Conservation (phyloP, 2,329 filamentous ascomycete species). For the Cytospora mali region DNA sequence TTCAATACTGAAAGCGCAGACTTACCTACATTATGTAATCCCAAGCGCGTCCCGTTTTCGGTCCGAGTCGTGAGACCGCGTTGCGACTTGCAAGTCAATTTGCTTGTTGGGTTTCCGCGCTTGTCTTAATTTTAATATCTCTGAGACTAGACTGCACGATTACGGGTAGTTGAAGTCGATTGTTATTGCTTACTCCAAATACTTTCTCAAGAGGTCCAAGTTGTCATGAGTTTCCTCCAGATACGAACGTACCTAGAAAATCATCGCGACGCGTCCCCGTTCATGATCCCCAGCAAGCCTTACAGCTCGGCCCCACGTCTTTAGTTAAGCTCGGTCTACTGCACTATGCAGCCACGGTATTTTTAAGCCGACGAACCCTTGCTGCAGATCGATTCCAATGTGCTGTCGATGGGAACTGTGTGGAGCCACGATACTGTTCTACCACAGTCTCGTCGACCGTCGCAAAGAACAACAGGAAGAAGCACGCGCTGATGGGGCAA, state of each 20-base stretch:
- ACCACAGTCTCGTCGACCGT: conserved; percentile 23
- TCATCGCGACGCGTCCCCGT: conserved; percentile 11
- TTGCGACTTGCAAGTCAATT: not conserved
- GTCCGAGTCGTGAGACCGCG: conserved; percentile 3
- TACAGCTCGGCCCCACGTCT: conserved; percentile 15
- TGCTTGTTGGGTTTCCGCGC: too few species aligned
- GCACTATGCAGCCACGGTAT: not conserved
- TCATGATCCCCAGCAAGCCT: conserved; percentile 3
- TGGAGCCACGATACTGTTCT: conserved; percentile 26
- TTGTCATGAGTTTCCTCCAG: not conserved
- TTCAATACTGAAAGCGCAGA: too few species aligned
- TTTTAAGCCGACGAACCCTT: not conserved
- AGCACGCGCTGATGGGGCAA: conserved; percentile 20
- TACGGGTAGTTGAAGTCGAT: not conserved
- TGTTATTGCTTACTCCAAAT: not conserved
- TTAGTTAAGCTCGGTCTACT: not conserved
- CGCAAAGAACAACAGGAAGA: conserved; percentile 7
- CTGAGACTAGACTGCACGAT: not conserved
- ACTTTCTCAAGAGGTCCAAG: not conserved
- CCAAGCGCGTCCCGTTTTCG: not conserved
- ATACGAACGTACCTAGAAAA: not conserved
- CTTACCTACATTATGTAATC: too few species aligned
- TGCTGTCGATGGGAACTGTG: conserved; percentile 28
- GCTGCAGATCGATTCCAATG: conserved; percentile 17
- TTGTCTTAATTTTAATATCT: too few species aligned